These are phyloP conservation scores for Lactarius indigo DNA, from an alignment of 768 basidiomycete species.

Conservation along the genomic window DNA sequence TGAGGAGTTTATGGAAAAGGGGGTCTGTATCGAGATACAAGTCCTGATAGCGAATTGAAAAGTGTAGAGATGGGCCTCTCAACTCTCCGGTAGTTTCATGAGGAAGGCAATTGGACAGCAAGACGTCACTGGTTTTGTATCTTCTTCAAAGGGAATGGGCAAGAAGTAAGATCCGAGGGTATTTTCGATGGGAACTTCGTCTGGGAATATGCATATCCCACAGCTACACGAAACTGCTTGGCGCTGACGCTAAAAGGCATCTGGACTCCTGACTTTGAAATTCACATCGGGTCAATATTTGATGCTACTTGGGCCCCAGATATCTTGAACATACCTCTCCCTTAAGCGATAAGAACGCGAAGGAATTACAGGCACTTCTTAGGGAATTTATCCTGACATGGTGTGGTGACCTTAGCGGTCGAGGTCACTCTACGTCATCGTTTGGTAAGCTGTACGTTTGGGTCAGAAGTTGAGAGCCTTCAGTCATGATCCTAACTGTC, in stretches of 20 bases:
- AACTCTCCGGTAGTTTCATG: neutral
- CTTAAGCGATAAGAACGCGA: conserved; percentile 2
- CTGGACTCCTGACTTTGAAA: conserved; percentile 2
- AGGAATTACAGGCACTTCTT: neutral
- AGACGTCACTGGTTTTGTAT: neutral
- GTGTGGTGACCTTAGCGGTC: neutral
- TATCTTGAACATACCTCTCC: conserved; percentile 3
- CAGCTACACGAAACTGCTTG: neutral
- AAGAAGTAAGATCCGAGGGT: neutral
- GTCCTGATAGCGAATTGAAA: neutral
- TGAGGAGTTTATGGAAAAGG: neutral
- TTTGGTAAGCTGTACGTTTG: conserved; percentile 13
- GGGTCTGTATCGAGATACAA: neutral
- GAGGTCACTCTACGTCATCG: conserved; percentile 20
- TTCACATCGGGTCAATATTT: conserved; percentile 5
- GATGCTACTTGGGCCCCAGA: neutral
- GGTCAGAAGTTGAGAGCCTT: neutral
- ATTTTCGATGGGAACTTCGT: conserved; percentile 3
- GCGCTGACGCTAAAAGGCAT: neutral
- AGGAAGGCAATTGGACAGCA: neutral
- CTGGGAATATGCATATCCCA: neutral
- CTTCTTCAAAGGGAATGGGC: neutral
- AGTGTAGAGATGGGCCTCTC: neutral
- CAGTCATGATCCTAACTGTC: neutral
- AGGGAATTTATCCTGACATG: neutral